A percentile compares a stretch with the other conserved stretches of the same genome.
These are phyloP conservation scores for Ganoderma sp. DNA, from an alignment of 1,284 basidiomycete genomes.

Conservation along the genomic window DNA sequence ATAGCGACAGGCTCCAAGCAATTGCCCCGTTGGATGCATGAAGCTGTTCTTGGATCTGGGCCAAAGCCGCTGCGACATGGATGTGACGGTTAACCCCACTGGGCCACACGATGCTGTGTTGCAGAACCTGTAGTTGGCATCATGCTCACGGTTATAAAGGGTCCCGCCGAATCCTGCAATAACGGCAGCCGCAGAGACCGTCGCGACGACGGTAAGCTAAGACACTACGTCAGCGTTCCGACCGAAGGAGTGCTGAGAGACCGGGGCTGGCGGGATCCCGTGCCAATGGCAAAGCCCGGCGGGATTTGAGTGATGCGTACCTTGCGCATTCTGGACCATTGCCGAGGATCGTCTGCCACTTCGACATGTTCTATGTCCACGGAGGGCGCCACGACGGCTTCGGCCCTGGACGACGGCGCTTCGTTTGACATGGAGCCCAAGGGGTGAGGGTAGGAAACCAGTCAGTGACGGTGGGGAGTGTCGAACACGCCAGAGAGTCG, in stretches of 20 bases:
- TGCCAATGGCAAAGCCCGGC: neutral
- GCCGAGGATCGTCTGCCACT: slow-evolving; percentile 79
- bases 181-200: slow-evolving; percentile 66
- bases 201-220: slow-evolving; percentile 60
- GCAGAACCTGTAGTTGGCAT: neutral
- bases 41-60: slow-evolving; percentile 68
- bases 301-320: slow-evolving; percentile 39
- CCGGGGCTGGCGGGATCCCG: neutral
- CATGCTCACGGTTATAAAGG: slow-evolving; percentile 68
- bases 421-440: slow-evolving; percentile 15
- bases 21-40: slow-evolving; percentile 72
- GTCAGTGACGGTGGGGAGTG: neutral
- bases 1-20: slow-evolving; percentile 75
- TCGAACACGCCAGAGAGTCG: neutral
- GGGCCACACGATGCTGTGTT: neutral
- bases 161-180: slow-evolving; percentile 72
- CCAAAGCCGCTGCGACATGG: slow-evolving; percentile 56
- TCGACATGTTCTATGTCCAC: slow-evolving; percentile 69
- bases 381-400: neutral
- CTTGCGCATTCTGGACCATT: slow-evolving; percentile 76
- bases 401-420: neutral
- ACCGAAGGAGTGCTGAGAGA: neutral
- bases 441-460: no score
- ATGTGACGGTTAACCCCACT: slow-evolving; percentile 11
- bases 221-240: neutral